phyloP scores from a whole-genome alignment of 768 basidiomycete species.

The Candolleomyces eurysporus region DNA sequence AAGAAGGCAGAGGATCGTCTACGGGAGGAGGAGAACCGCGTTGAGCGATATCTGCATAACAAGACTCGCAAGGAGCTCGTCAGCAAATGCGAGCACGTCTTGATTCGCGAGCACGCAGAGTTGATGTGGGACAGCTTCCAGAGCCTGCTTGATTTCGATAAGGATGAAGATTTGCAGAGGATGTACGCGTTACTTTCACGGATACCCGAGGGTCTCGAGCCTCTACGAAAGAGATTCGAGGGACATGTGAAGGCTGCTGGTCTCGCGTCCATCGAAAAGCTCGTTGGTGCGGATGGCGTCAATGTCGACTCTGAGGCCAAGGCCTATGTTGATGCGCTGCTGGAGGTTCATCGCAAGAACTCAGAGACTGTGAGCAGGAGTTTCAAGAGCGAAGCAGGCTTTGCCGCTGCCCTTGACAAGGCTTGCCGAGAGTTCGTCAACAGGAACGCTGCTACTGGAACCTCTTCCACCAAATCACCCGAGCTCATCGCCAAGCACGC shows the following conservation, averaged over 20 bases:
- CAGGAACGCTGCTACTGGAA: slow-evolving; percentile 86
- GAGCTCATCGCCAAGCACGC: slow-evolving; percentile 95
- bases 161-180: slow-evolving; percentile 93
- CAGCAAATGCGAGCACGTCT: slow-evolving; percentile 87
- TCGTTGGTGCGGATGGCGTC: slow-evolving; percentile 61
- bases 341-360: slow-evolving; percentile 94
- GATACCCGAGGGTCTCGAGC: slow-evolving; percentile 90
- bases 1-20: slow-evolving; percentile 95
- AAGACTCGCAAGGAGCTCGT: slow-evolving; percentile 86
- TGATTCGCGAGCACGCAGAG: slow-evolving; percentile 88
- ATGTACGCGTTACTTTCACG: slow-evolving; percentile 97
- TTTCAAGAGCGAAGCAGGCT: slow-evolving; percentile 94
- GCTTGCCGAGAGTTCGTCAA: slow-evolving; percentile 98
- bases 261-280: slow-evolving; percentile 76
- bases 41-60: slow-evolving; percentile 91
- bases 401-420: slow-evolving; percentile 93
- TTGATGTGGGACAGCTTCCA: slow-evolving; percentile 98
- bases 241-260: slow-evolving; percentile 94
- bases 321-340: slow-evolving; percentile 89
- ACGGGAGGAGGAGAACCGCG: slow-evolving; percentile 92
- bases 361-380: slow-evolving; percentile 87
- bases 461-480: slow-evolving; percentile 87
- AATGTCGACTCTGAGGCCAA: slow-evolving; percentile 84
- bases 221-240: slow-evolving; percentile 91
- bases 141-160: slow-evolving; percentile 86